Percentiles rank a stretch among this genome's conserved stretches.
Conservation (phyloP, 257 asterid species). For the Nicotiana knightiana region DNA sequence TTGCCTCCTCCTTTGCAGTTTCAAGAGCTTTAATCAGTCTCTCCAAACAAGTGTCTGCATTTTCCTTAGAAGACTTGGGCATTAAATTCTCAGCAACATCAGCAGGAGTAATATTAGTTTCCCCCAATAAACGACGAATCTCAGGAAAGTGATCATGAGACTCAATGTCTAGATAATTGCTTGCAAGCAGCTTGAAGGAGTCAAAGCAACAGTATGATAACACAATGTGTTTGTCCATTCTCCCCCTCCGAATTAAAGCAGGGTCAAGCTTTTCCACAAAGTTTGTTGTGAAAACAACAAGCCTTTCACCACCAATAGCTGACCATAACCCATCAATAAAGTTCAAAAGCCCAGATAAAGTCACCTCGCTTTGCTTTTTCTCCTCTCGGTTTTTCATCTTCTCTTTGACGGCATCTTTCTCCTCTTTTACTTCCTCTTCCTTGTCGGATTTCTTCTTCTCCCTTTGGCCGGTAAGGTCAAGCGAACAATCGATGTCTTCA, state of each 20-base stretch:
- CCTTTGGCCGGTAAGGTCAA: slow-evolving; percentile 2
- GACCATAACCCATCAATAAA: slow-evolving; percentile 6
- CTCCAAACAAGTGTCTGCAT: background rate
- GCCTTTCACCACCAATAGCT: slow-evolving; percentile 4
- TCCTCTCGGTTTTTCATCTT: background rate
- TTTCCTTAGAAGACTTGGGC: slow-evolving; percentile 5
- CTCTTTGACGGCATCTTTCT: background rate
- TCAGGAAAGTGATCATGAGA: background rate
- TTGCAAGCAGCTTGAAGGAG: background rate
- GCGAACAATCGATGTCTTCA: background rate
- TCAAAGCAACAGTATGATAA: background rate
- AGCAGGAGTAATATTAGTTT: slow-evolving; percentile 1
- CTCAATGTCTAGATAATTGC: background rate
- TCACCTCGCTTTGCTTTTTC: background rate
- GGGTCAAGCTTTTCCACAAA: background rate
- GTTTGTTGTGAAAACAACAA: background rate
- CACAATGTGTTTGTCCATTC: background rate
- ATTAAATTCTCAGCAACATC: slow-evolving; percentile 6
- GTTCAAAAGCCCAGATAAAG: slow-evolving; percentile 4
- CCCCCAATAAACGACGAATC: background rate
- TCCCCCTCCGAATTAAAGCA: slow-evolving; percentile 1
- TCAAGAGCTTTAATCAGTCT: slow-evolving; percentile 4
- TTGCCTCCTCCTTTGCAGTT: background rate
- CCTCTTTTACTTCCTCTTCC: background rate
- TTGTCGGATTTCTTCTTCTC: background rate